These are phyloP conservation scores for Tricholomella constricta DNA, from an alignment of 768 basidiomycete genomes.

Conservation along the genomic window DNA sequence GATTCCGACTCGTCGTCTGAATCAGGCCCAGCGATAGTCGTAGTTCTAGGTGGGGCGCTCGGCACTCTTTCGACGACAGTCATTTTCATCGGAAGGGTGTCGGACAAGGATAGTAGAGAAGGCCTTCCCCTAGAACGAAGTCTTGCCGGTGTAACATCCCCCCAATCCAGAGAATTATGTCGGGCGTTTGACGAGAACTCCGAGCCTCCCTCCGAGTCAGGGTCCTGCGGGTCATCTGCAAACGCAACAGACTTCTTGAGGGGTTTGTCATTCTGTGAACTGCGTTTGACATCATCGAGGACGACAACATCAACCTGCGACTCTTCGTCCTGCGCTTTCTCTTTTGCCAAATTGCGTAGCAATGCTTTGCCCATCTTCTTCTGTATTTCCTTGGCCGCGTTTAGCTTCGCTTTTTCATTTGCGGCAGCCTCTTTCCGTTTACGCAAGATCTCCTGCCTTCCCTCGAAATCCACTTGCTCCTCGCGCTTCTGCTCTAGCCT, in stretches of 20 bases:
- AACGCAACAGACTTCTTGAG: slow-evolving; percentile 70
- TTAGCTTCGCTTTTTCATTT: slow-evolving; percentile 39
- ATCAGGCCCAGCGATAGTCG: slow-evolving; percentile 38
- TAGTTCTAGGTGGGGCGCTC: slow-evolving; percentile 21
- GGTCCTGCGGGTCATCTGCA: slow-evolving; percentile 42
- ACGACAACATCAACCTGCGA: slow-evolving; percentile 34
- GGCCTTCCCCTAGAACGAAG: slow-evolving; percentile 41
- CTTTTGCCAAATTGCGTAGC: slow-evolving; percentile 45
- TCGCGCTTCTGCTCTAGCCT: slow-evolving; percentile 42
- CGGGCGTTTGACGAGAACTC: slow-evolving; percentile 11
- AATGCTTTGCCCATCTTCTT: slow-evolving; percentile 80
- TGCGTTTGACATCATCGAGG: slow-evolving; percentile 27
- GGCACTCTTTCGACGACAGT: slow-evolving; percentile 68
- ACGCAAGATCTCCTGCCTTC: slow-evolving; percentile 47
- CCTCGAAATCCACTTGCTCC: slow-evolving; percentile 40
- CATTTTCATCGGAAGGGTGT: slow-evolving; percentile 61
- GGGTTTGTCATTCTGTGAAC: slow-evolving; percentile 25
- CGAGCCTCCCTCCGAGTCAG: slow-evolving; percentile 15
- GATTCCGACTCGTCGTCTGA: slow-evolving; percentile 72
- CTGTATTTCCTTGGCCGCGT: slow-evolving; percentile 56
- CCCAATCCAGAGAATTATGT: slow-evolving; percentile 41
- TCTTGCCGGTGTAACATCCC: slow-evolving; percentile 55
- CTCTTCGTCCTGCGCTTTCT: slow-evolving; percentile 40
- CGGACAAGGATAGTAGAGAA: slow-evolving; percentile 37
- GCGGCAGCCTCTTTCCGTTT: slow-evolving; percentile 51